Evolutionary conservation across 169 alveolate genomes (phyloP), one percentile per base, ranked within the genome.

Genomic region (Besnoitia besnoiti): DNA sequence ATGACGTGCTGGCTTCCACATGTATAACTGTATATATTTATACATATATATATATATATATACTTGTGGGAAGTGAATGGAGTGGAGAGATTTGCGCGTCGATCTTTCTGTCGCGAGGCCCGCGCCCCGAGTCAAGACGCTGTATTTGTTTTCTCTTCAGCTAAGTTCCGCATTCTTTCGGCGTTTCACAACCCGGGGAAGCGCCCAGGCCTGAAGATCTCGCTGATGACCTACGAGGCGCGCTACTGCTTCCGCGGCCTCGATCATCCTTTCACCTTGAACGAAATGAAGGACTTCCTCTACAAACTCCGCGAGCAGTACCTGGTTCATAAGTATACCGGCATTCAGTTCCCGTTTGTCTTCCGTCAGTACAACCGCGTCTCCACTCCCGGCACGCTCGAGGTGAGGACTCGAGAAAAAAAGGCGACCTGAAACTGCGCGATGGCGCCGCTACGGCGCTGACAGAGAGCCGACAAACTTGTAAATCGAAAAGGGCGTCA

Each of bases 331-430:
- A 90, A 47, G 42, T 85, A 96, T 49, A 97, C 97, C 0, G 98
- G 98, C 16, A 95, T 97, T 47, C 98, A 97, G 82, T 97, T 95
- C 92, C 98, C 98, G 39, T 95, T 96, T 91, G 98, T 97, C 84
- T 97, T 96, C 94, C 94, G 98, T 85, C 98, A 97, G 75, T 90
- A 89, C 85, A 94, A 89, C 44, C 42, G 91, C n/a, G 95, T 93
- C 27, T n/a, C 30, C 39, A 93, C 95, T 12, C 95, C 95, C 14
- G 95, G 91, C 42, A 61, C 85, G 35, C 90, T 93, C 5, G 93
- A 87, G 93, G 95, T 93, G 40, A 85, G 88, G 24, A 55, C 12
- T 19, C 67, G 24, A 14, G 14, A 5, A 49, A 5, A 5, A 49
- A 49, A 14, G 55, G 55, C 55, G 55, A 5, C 55, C n/a, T n/a